Percentiles rank a stretch among this genome's conserved stretches.
Evolutionary conservation across 441 rosid species (phyloP).

Genomic region (Populus tomentosa): DNA sequence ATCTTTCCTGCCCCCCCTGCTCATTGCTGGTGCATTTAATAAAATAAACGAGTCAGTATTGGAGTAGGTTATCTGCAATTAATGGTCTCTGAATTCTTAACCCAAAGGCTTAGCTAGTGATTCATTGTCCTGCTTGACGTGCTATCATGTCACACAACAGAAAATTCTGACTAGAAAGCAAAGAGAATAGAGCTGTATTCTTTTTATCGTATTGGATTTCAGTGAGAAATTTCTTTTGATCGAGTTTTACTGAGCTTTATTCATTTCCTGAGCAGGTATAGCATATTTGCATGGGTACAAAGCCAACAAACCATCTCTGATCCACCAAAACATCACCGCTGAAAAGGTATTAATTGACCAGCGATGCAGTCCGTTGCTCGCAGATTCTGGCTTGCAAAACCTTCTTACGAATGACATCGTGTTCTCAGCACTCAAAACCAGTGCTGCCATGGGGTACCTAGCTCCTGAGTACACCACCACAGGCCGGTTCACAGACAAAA

Average conservation of each 20-base stretch:
- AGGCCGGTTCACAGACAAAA: slow-evolving; percentile 84
- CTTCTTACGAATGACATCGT: slow-evolving; percentile 77
- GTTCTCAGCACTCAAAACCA: slow-evolving; percentile 65
- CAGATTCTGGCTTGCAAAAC: slow-evolving; percentile 69
- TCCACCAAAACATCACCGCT: slow-evolving; percentile 80
- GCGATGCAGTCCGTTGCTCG: slow-evolving; percentile 54
- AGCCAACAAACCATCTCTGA: slow-evolving; percentile 47
- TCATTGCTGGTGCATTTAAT: no score
- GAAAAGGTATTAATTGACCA: slow-evolving; percentile 75
- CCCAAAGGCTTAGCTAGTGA: background rate
- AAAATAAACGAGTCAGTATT: background rate
- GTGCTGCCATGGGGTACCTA: slow-evolving; percentile 90
- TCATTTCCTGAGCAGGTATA: slow-evolving; percentile 46
- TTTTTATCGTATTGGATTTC: background rate
- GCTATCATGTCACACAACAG: no score
- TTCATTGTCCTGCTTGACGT: background rate
- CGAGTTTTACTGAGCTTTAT: background rate
- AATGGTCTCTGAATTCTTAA: background rate
- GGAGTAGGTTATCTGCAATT: background rate
- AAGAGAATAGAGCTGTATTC: background rate
- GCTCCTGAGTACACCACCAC: slow-evolving; percentile 80
- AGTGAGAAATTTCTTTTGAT: background rate
- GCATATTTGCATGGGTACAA: slow-evolving; percentile 60
- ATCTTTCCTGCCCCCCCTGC: background rate
- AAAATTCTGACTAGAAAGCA: background rate